These are phyloP conservation scores for Phytophthora podocarpi DNA, from an alignment of 352 stramenopile species.

Conservation along the genomic window DNA sequence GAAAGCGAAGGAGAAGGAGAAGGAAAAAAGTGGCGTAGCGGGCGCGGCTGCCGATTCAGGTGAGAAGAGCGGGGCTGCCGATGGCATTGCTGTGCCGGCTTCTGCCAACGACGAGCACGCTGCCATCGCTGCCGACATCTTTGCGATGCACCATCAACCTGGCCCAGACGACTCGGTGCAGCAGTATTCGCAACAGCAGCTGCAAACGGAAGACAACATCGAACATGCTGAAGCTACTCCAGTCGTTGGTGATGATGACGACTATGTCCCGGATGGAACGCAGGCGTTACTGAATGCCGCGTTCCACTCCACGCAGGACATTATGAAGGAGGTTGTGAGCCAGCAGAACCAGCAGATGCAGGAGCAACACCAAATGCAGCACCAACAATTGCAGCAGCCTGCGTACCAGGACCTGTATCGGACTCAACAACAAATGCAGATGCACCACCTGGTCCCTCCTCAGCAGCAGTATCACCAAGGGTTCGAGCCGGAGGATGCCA, in stretches of 20 bases:
- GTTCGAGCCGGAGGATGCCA: constrained; percentile 70
- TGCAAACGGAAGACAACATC: constrained; percentile 14
- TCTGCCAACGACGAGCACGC: constrained; percentile 39
- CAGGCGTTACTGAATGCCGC: constrained; percentile 70
- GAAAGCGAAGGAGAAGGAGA: constrained; percentile 43
- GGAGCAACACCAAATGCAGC: constrained; percentile 40
- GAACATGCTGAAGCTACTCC: constrained; percentile 23
- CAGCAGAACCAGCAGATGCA: constrained; percentile 50
- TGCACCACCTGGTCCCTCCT: constrained; percentile 37
- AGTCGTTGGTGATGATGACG: constrained; percentile 24
- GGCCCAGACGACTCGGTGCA: constrained; percentile 24
- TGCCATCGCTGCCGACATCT: constrained; percentile 42
- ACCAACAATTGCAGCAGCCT: constrained; percentile 40
- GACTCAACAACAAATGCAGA: constrained; percentile 39
- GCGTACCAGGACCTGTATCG: constrained; percentile 44
- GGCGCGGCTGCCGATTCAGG: constrained; percentile 3
- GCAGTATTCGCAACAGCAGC: constrained; percentile 27
- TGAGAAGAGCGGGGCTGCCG: constrained; percentile 22
- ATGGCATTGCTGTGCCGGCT: constrained; percentile 7
- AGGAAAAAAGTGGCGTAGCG: constrained; percentile 25
- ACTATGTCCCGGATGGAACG: constrained; percentile 60
- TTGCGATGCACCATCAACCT: constrained; percentile 44
- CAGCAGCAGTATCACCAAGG: constrained; percentile 52
- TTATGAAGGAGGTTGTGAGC: constrained; percentile 74
- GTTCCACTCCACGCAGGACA: constrained; percentile 75